A percentile compares a stretch with the other conserved stretches of the same genome.
These are phyloP conservation scores for Fragaria vesca DNA, from an alignment of 306 rosid genomes.

Conservation along the genomic window DNA sequence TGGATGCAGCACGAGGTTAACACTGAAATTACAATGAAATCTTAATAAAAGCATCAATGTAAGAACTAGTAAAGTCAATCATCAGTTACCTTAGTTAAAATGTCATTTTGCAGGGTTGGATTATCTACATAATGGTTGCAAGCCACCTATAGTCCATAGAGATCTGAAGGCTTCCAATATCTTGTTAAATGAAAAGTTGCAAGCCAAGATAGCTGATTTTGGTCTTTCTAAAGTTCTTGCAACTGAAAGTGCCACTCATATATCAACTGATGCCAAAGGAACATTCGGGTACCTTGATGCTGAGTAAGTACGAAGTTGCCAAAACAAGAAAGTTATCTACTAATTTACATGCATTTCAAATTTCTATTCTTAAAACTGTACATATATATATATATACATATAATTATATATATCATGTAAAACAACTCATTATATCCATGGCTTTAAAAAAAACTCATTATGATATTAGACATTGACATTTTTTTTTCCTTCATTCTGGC, in stretches of 20 bases:
- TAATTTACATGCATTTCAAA: too few relatives aligned
- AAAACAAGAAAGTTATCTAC: too few relatives aligned
- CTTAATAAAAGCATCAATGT: background rate
- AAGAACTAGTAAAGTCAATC: background rate
- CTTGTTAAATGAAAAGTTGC: constrained; percentile 34
- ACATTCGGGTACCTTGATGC: constrained; percentile 47
- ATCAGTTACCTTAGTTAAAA: background rate
- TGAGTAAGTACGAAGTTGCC: constrained; percentile 17
- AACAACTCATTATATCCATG: too few relatives aligned
- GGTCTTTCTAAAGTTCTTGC: constrained; percentile 42
- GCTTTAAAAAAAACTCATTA: too few relatives aligned
- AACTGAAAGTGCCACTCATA: constrained; percentile 29
- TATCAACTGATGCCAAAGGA: constrained; percentile 31
- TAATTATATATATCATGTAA: too few relatives aligned
- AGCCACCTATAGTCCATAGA: constrained; percentile 39
- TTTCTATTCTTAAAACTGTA: too few relatives aligned
- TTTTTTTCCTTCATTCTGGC: too few relatives aligned
- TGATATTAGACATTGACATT: too few relatives aligned
- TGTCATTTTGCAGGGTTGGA: constrained; percentile 24
- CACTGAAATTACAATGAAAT: background rate
- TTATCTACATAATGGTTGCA: constrained; percentile 29
- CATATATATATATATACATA: too few relatives aligned
- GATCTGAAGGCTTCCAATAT: constrained; percentile 57
- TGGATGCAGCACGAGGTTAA: constrained; percentile 43
- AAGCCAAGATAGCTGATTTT: constrained; percentile 49